These are phyloP conservation scores for Candida golubevii DNA, from an alignment of 805 yeast species.

Conservation along the genomic window DNA sequence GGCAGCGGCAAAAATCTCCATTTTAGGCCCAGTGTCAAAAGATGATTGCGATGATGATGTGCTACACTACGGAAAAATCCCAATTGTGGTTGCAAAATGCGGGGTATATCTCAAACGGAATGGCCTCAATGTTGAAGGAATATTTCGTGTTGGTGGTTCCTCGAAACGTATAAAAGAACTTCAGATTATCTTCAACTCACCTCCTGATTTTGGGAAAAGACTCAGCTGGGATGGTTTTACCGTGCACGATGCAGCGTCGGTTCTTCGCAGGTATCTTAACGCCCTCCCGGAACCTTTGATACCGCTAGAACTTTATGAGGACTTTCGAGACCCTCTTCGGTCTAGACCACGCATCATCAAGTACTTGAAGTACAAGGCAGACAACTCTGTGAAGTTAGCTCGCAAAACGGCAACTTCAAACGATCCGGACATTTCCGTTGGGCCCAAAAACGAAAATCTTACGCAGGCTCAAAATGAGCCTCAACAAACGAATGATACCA, in stretches of 20 bases:
- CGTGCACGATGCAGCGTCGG: constrained; percentile 94
- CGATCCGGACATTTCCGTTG: background rate
- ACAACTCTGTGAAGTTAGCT: constrained; percentile 18
- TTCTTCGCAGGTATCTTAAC: constrained; percentile 79
- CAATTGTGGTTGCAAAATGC: constrained; percentile 93
- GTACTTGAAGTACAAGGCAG: constrained; percentile 59
- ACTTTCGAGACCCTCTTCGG: constrained; percentile 72
- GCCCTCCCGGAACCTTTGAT: constrained; percentile 89
- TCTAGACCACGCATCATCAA: constrained; percentile 59
- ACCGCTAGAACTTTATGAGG: constrained; percentile 71
- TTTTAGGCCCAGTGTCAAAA: constrained; percentile 43
- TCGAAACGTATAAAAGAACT: constrained; percentile 82
- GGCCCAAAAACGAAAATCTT: background rate
- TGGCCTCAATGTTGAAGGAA: constrained; percentile 80
- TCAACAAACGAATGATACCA: background rate
- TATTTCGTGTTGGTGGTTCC: constrained; percentile 90
- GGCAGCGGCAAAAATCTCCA: constrained; percentile 74
- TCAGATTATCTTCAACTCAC: constrained; percentile 75
- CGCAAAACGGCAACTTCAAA: background rate
- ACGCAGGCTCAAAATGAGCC: background rate
- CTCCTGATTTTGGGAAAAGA: constrained; percentile 87
- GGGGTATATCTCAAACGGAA: constrained; percentile 79
- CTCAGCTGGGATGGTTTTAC: constrained; percentile 90
- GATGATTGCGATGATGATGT: constrained; percentile 46
- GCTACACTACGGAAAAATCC: constrained; percentile 81